Evolutionary conservation across 768 basidiomycete genomes (phyloP).

Genomic region (Phlebiopsis gigantea): DNA sequence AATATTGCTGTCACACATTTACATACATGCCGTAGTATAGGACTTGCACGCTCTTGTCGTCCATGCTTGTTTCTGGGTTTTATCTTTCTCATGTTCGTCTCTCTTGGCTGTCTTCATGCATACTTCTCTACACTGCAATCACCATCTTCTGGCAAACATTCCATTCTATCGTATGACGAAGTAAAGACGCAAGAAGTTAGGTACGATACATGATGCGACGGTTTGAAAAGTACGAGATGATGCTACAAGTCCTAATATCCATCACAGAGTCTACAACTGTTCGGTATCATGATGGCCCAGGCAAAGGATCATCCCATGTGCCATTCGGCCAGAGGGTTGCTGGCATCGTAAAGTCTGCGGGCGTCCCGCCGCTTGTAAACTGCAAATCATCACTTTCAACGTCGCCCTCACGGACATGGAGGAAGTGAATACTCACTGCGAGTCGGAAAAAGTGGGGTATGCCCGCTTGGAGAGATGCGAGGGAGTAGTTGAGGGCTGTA

Average conservation of each 20-base stretch:
- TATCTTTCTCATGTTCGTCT: too few relatives aligned
- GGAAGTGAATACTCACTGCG: conserved; percentile 47
- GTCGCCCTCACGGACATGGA: neutral
- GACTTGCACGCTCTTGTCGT: neutral
- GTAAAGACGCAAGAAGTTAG: neutral
- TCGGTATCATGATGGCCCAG: conserved; percentile 52
- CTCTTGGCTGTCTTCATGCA: neutral
- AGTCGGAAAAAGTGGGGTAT: conserved; percentile 77
- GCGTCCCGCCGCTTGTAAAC: conserved; percentile 40
- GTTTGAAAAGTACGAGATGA: neutral
- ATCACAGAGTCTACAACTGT: neutral
- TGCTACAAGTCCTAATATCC: neutral
- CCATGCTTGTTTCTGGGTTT: neutral
- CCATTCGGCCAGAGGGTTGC: conserved; percentile 75
- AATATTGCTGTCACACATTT: neutral
- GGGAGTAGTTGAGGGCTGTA: conserved; percentile 60
- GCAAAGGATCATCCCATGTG: conserved; percentile 70
- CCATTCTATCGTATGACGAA: neutral
- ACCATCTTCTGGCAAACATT: neutral
- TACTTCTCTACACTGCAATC: neutral
- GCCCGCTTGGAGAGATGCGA: conserved; percentile 52
- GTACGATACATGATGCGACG: neutral
- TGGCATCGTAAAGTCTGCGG: conserved; percentile 79
- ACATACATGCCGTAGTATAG: neutral
- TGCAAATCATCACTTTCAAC: conserved; percentile 20